Evolutionary conservation across 257 asterid species (phyloP).

Genomic region (Jasminum sambac): DNA sequence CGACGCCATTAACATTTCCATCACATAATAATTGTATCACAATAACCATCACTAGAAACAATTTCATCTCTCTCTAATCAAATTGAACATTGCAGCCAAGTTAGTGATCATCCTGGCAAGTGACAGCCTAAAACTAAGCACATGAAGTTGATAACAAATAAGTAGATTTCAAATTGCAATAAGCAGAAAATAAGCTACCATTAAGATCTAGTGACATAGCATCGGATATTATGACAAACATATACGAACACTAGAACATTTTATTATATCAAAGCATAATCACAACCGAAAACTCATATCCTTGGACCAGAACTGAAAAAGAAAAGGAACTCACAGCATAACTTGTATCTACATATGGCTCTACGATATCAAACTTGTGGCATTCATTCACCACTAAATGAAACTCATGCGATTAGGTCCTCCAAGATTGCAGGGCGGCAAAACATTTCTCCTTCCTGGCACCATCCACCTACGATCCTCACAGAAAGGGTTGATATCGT

Average conservation of each 20-base stretch:
- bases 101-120: too few species aligned
- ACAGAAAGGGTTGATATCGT: constrained; percentile 31
- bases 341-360: neutral
- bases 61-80: too few species aligned
- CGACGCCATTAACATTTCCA: too few species aligned
- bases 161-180: too few species aligned
- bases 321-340: neutral
- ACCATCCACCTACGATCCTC: constrained; percentile 25
- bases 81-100: too few species aligned
- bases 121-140: too few species aligned
- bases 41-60: too few species aligned
- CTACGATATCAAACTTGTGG: neutral
- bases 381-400: neutral
- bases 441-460: constrained; percentile 23
- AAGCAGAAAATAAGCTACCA: too few species aligned
- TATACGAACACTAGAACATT: neutral
- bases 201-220: neutral
- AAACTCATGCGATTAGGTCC: constrained; percentile 11
- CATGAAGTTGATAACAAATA: too few species aligned
- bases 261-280: neutral
- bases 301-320: neutral
- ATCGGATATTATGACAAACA: neutral
- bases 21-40: too few species aligned
- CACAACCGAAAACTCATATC: neutral
- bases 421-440: constrained; percentile 47